Percentiles rank a stretch among this genome's conserved stretches.
phyloP scores from a whole-genome alignment of 2,329 filamentous ascomycete genomes.

The Calonectria naviculata region DNA sequence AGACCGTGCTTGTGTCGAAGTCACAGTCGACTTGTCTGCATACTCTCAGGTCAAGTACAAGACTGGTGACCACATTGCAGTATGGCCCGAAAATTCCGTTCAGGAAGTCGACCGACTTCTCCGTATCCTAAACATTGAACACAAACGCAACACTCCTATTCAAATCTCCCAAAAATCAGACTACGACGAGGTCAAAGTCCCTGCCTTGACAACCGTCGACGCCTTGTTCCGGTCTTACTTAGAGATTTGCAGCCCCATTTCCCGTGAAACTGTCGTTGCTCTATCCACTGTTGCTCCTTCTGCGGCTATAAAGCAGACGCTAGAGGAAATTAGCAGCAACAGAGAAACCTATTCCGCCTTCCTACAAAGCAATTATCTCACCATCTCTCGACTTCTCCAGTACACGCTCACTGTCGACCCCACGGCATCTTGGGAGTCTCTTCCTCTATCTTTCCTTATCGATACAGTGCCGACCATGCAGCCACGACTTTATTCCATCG shows the following conservation, averaged over 20 bases:
- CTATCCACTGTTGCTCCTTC: constrained; percentile 11
- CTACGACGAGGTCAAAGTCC: constrained; percentile 15
- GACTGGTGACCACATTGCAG: constrained; percentile 22
- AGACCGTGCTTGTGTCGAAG: constrained; percentile 18
- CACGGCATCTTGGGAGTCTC: not conserved
- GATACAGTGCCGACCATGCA: constrained; percentile 12
- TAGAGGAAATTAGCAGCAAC: constrained; percentile 4
- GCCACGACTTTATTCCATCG: constrained; percentile 23
- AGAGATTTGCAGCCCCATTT: constrained; percentile 18
- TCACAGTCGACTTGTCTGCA: constrained; percentile 12
- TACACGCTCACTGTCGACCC: not conserved
- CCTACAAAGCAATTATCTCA: not conserved
- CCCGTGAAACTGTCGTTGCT: constrained; percentile 4
- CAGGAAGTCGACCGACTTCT: constrained; percentile 10
- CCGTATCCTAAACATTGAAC: not conserved
- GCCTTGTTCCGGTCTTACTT: constrained; percentile 15
- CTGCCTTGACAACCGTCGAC: not conserved
- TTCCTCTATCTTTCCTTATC: constrained; percentile 16
- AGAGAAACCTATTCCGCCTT: not conserved
- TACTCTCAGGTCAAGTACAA: constrained; percentile 20
- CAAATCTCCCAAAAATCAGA: not conserved
- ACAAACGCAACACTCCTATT: not conserved
- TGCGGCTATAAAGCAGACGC: not conserved
- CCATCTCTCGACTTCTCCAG: constrained; percentile 1
- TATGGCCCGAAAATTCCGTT: constrained; percentile 16